Evolutionary conservation across 1,284 basidiomycete genomes (phyloP), one percentile per base, ranked within the genome.

Genomic region (Acaromyces ingoldii): DNA sequence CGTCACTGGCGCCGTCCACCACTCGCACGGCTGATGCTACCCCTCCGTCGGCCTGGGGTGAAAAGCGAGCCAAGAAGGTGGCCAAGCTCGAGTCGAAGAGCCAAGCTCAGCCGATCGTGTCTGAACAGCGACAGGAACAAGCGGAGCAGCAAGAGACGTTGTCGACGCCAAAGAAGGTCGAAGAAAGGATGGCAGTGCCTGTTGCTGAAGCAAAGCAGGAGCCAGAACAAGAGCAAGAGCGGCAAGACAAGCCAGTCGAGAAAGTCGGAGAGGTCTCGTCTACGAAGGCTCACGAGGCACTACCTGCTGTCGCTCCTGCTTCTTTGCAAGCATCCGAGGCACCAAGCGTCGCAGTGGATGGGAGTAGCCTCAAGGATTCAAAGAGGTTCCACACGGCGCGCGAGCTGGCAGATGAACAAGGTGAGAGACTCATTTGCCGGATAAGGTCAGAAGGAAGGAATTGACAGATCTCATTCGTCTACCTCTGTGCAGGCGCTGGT

Each of bases 331-430:
- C 33, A 34, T 17, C 33, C 13, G 33, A 34, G 33, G 13, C 33
- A 1, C 33, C 33, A 13, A 13, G 2, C 13, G 1, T 17, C 13
- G 13, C 33, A 13, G 13, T 2, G 2, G 2, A 13, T 1, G 13
- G 13, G 33, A 13, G 13, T 17, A 34, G 33, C 33, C 2, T 34
- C 17, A 17, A 13, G 13, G 19, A 58, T 17, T 56, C 59, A 2
- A 49, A 61, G 24, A 58, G 57, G 40, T 61, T 44, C 47, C 51
- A 61, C 49, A 62, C 62, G 2, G 62, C 62, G 4, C 51, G 49
- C 28, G 59, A 64, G 24, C 55, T 62, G 33, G 13, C 2, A 2
- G 33, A 17, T 34, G 33, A 34, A 17, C 17, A 13, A 2, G 13
- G 33, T 34, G 2, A 13, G 2, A 13, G 1, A 13, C 13, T 13